Base-by-base conservation (phyloP, 2,329 filamentous ascomycete genomes). In the Aspergillus pseudoterreus region DNA sequence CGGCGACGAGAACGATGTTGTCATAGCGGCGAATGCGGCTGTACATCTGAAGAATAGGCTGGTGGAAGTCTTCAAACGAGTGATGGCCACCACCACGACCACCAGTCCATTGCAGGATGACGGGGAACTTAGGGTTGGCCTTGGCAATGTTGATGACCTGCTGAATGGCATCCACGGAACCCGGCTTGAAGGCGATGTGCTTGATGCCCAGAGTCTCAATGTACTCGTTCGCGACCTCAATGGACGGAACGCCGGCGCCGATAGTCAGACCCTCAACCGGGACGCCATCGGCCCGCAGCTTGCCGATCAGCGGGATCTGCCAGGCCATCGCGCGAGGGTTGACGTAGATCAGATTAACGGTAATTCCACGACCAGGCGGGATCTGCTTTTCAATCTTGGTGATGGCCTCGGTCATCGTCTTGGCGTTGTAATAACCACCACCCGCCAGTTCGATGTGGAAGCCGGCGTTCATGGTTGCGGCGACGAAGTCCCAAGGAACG, bases 21-120 rank as follows among this genome's bases (percentile, higher is more conserved):
- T 88, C 81, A 59, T 87, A 87, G 66, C 90, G 85, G 66, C 92
- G 84, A 59, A 96, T 91, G 51, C 91, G 86, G 60, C 85, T 83
- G 70, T 96, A 96, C 88, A 95, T 95, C 63, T 90, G 85, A 14
- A 96, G 76, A 45, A 96, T 86, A 6, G 91, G 91, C 65, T 92
- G 86, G 71, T 96, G 91, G 80, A 96, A 96, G 71, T 96, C 91
- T 70, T 96, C 91, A 56, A 86, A 95, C 1, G 90, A 95, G 76
- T 96, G 91, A 70, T 96, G 92, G 50, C 92, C 91, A 75, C 91
- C 91, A 61, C 91, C 91, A 73, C 91, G 87, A 43, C 92, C 91
- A 67, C 92, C 91, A 56, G 92, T 96, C 91, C 91, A 96, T 73
- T 96, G 91, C 54, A 95, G 77, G 50, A 95, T 84, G 47, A 96